A percentile compares a stretch with the other conserved stretches of the same genome.
Conservation (phyloP, 2,329 filamentous ascomycete genomes). For the Tothia fuscella region DNA sequence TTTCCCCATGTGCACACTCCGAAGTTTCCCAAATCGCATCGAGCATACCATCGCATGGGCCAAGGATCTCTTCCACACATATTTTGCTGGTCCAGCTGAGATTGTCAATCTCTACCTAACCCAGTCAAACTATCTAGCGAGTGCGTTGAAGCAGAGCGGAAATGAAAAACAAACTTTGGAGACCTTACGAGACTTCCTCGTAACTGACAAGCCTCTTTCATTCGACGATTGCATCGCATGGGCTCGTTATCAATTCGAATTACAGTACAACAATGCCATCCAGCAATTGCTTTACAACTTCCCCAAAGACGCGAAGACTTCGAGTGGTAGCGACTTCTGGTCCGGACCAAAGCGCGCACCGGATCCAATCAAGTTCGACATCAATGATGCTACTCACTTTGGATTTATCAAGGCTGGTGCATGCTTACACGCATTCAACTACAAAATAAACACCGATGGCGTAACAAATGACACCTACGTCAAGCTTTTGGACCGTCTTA, state of each 20-base stretch:
- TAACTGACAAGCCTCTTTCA: slow-evolving; percentile 78
- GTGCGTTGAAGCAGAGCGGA: slow-evolving; percentile 79
- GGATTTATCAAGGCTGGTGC: slow-evolving; percentile 79
- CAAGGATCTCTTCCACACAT: slow-evolving; percentile 87
- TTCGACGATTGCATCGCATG: slow-evolving; percentile 97
- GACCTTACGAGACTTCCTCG: slow-evolving; percentile 78
- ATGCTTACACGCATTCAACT: slow-evolving; percentile 95
- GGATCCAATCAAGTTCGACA: slow-evolving; percentile 78
- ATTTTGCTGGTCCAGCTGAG: slow-evolving; percentile 87
- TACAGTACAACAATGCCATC: slow-evolving; percentile 93
- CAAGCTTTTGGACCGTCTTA: slow-evolving; percentile 79
- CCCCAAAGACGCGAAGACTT: slow-evolving; percentile 84
- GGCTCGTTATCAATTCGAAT: slow-evolving; percentile 89
- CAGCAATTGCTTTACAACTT: slow-evolving; percentile 95
- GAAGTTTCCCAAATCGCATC: slow-evolving; percentile 96
- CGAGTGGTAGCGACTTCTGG: slow-evolving; percentile 87
- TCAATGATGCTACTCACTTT: slow-evolving; percentile 74
- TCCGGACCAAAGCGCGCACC: slow-evolving; percentile 96
- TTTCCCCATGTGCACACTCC: slow-evolving; percentile 96
- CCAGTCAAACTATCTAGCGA: slow-evolving; percentile 80
- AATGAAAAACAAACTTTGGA: slow-evolving; percentile 92
- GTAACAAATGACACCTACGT: slow-evolving; percentile 59
- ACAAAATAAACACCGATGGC: slow-evolving; percentile 80
- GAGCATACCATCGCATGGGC: slow-evolving; percentile 99
- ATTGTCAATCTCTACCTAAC: slow-evolving; percentile 89